These are phyloP conservation scores for Fomitopsis serialis DNA, from an alignment of 768 basidiomycete genomes.

Conservation along the genomic window DNA sequence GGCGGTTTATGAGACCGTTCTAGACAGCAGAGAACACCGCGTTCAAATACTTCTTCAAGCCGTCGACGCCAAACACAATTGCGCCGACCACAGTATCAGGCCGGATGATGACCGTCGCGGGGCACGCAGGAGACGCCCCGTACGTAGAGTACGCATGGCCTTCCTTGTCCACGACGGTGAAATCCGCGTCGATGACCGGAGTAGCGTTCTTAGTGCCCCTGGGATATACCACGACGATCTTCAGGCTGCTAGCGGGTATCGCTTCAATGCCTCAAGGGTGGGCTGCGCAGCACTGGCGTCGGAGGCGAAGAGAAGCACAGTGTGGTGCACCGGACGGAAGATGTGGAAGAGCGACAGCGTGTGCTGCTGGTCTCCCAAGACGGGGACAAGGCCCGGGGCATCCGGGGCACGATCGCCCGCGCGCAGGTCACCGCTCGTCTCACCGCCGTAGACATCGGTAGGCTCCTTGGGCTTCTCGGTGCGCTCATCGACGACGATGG, in stretches of 20 bases:
- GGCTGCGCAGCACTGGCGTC: neutral
- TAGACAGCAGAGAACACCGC: too few relatives aligned
- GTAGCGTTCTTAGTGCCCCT: neutral
- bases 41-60: too few relatives aligned
- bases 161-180: too few relatives aligned
- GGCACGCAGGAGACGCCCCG: too few relatives aligned
- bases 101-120: too few relatives aligned
- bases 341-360: neutral
- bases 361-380: neutral
- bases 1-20: too few relatives aligned
- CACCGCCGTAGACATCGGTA: neutral
- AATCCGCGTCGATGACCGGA: too few relatives aligned
- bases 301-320: neutral
- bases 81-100: too few relatives aligned
- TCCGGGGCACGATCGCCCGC: constrained; percentile 1
- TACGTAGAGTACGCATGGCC: too few relatives aligned
- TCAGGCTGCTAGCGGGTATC: neutral
- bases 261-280: neutral
- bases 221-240: neutral
- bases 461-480: neutral
- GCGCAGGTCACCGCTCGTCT: neutral
- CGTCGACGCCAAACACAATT: too few relatives aligned
- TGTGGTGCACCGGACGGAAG: neutral
- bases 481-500: constrained; percentile 37
- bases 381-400: neutral